Conservation (phyloP, 1,284 basidiomycete species). For the Meira miltonrushii region DNA sequence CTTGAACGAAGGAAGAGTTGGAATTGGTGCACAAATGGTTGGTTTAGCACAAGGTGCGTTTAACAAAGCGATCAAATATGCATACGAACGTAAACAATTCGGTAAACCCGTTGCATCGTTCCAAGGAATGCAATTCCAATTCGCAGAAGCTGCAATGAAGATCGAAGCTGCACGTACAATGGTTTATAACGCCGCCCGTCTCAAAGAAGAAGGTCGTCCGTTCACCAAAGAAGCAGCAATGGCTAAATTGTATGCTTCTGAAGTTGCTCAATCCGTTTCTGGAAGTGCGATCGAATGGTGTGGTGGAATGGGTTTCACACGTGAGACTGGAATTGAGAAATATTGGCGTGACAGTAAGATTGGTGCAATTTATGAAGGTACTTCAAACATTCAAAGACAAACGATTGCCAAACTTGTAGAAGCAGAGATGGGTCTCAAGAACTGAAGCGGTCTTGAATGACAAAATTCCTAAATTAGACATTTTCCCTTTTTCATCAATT, state of each 20-base stretch:
- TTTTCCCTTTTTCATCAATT: not conserved
- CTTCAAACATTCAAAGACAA: constrained; percentile 80
- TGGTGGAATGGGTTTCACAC: constrained; percentile 87
- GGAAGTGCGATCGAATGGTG: constrained; percentile 94
- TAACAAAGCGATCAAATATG: constrained; percentile 84
- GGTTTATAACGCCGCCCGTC: constrained; percentile 92
- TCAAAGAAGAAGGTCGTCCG: constrained; percentile 84
- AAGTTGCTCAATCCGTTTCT: constrained; percentile 80
- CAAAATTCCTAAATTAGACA: not conserved
- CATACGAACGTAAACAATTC: constrained; percentile 88
- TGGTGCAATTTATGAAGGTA: constrained; percentile 21
- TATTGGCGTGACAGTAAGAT: constrained; percentile 73
- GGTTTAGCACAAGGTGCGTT: constrained; percentile 96
- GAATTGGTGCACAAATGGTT: constrained; percentile 77
- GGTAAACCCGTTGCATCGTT: constrained; percentile 76
- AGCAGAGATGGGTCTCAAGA: constrained; percentile 37
- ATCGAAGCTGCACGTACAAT: constrained; percentile 87
- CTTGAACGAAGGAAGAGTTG: constrained; percentile 93
- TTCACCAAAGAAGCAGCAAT: constrained; percentile 95
- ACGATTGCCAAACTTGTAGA: constrained; percentile 73
- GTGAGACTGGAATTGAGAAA: constrained; percentile 78
- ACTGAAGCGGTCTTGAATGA: too few relatives aligned
- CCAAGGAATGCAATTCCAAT: constrained; percentile 94
- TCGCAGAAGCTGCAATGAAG: constrained; percentile 74
- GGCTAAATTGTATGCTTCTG: constrained; percentile 78